A percentile compares a stretch with the other conserved stretches of the same genome.
These are phyloP conservation scores for Cardamine chenopodiifolia DNA, from an alignment of 345 rosid species.

Conservation along the genomic window DNA sequence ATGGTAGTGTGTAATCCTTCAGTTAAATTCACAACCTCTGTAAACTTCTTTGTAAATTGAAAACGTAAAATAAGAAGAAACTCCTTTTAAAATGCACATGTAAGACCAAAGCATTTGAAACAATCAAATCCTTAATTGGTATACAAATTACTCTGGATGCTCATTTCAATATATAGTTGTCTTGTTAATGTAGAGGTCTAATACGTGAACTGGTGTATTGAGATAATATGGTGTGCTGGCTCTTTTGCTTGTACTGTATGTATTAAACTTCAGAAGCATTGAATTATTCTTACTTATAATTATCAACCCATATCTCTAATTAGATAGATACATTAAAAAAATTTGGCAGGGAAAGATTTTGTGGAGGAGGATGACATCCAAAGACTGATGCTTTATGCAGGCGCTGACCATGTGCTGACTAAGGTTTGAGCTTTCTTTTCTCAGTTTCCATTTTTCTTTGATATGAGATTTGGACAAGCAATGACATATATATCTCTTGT, in stretches of 20 bases:
- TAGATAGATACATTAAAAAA: neutral
- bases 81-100: too few relatives aligned
- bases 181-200: conserved; percentile 8
- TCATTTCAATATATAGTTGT: neutral
- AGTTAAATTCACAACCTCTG: too few relatives aligned
- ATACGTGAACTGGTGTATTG: conserved; percentile 13
- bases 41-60: too few relatives aligned
- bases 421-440: conserved; percentile 62
- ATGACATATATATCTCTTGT: neutral
- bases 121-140: neutral
- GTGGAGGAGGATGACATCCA: conserved; percentile 54
- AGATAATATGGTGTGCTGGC: neutral
- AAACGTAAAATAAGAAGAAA: too few relatives aligned
- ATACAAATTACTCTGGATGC: neutral
- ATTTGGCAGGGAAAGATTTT: conserved; percentile 68
- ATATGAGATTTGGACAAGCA: conserved; percentile 14
- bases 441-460: conserved; percentile 12
- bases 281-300: neutral
- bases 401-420: conserved; percentile 69
- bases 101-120: neutral
- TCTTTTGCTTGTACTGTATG: conserved; percentile 11
- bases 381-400: conserved; percentile 61
- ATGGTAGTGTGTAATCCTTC: neutral
- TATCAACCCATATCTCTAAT: neutral
- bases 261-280: neutral